Base-by-base conservation (phyloP, 2,329 filamentous ascomycete genomes). In the Monilinia laxa region DNA sequence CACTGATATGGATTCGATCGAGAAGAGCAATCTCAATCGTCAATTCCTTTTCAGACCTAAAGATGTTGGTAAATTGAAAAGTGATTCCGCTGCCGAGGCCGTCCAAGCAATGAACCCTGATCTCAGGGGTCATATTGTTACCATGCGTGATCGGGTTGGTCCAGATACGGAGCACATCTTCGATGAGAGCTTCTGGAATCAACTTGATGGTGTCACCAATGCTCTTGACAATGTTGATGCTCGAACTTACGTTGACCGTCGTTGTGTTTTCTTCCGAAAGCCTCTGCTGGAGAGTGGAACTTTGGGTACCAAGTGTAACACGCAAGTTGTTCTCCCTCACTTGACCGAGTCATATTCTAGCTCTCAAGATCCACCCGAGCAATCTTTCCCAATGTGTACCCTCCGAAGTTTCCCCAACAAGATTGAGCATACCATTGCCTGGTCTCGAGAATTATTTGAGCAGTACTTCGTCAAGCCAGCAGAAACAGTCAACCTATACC, bases 321-420 rank as follows among this genome's bases (percentile, higher is more conserved):
- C 93, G 9, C 95, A 99, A 76, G 95, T 99, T 68, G 88, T 99
- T 59, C 85, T 99, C 67, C 96, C 95, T 14, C 86, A 87, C 73
- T 81, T 97, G 70, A 98, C 95, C 0, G 96, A 99, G 79, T 98
- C 95, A 0, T 99, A 99, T 81, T 97, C 95, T 0, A 92, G 89
- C 75, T 98, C 95, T 25, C 94, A 97, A 77, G 96, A 99, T 77
- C 95, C 95, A 1, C 95, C 95, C 0, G 96, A 99, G 83, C 93
- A 97, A 81, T 96, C 95, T 0, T 98, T 99, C 84, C 95, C 95
- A 0, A 98, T 98, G 93, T 99, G 95, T 79, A 98, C 95, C 6
- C 85, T 99, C 69, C 88, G 92, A 76, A 97, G 93, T 79, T 99
- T 99, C 83, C 95, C 95, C 68, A 99, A 99, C 83, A 90, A 90